Percentiles rank a stretch among this genome's conserved stretches.
phyloP scores from a whole-genome alignment of 257 asterid genomes.

The Solanum megistacrolobum region DNA sequence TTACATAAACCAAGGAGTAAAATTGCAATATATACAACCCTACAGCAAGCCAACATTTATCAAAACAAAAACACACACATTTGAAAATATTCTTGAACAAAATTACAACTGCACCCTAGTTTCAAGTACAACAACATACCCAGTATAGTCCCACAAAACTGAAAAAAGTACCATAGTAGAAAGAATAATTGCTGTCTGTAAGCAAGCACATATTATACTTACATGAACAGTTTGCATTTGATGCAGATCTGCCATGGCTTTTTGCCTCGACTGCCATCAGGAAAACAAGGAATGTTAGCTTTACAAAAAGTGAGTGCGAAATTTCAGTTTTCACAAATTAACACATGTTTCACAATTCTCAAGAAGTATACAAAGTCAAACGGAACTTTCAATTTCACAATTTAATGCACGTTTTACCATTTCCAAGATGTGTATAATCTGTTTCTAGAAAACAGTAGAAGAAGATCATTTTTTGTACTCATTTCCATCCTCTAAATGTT shows the following conservation, averaged over 20 bases:
- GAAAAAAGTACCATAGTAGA: neutral
- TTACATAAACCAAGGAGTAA: neutral
- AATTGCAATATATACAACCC: neutral
- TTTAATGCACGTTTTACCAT: neutral
- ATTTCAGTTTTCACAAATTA: neutral
- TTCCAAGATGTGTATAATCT: neutral
- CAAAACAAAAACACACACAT: neutral
- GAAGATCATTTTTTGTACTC: neutral
- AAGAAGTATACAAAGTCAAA: neutral
- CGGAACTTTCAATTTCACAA: neutral
- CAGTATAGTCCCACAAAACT: neutral
- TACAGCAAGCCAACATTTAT: neutral
- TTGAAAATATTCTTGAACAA: neutral
- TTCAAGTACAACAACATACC: neutral
- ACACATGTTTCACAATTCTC: neutral
- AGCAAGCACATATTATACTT: conserved; percentile 24
- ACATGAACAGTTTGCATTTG: conserved; percentile 89
- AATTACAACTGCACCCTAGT: neutral
- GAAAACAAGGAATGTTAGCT: neutral
- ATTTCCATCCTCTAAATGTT: neutral
- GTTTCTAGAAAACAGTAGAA: neutral
- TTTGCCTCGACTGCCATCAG: conserved; percentile 89
- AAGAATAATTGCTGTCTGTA: neutral
- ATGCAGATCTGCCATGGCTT: conserved; percentile 73
- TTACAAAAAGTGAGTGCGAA: neutral